Evolutionary conservation across 1,139 yeast genomes (phyloP).

Genomic region (Hanseniaspora uvarum): DNA sequence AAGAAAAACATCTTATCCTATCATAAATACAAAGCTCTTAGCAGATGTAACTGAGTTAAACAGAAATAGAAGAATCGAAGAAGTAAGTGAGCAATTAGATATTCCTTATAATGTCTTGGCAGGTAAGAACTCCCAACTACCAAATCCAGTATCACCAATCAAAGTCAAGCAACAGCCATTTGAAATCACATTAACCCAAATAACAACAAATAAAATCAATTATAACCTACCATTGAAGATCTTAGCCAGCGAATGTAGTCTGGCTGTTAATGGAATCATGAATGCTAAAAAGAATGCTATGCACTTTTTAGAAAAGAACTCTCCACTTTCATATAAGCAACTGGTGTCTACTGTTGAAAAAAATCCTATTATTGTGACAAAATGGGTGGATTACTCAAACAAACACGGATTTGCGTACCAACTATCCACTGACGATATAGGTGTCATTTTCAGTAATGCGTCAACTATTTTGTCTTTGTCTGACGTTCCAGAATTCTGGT

Average conservation of each 20-base stretch:
- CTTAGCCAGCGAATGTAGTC: conserved; percentile 37
- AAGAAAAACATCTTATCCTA: not conserved
- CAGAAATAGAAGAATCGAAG: conserved; percentile 10
- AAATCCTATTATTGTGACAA: conserved; percentile 68
- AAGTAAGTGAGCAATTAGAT: conserved; percentile 2
- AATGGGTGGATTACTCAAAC: conserved; percentile 97
- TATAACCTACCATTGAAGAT: conserved; percentile 33
- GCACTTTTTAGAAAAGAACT: conserved; percentile 5
- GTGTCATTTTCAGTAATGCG: conserved; percentile 81
- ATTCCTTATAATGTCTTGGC: conserved; percentile 2
- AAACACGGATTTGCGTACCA: conserved; percentile 94
- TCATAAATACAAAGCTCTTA: not conserved
- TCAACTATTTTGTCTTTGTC: conserved; percentile 65
- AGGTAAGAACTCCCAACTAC: conserved; percentile 5
- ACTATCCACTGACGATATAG: conserved; percentile 78
- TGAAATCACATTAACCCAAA: conserved; percentile 12
- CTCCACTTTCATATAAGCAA: conserved; percentile 9
- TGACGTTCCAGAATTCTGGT: conserved; percentile 54
- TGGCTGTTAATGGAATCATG: conserved; percentile 36
- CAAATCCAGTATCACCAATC: conserved; percentile 16
- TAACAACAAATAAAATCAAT: conserved; percentile 27
- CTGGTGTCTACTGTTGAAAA: conserved; percentile 30
- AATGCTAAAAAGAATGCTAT: conserved; percentile 37
- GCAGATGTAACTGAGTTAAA: conserved; percentile 1
- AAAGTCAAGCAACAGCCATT: conserved; percentile 16